These are phyloP conservation scores for Solanum neorickii DNA, from an alignment of 257 asterid species.

Conservation along the genomic window DNA sequence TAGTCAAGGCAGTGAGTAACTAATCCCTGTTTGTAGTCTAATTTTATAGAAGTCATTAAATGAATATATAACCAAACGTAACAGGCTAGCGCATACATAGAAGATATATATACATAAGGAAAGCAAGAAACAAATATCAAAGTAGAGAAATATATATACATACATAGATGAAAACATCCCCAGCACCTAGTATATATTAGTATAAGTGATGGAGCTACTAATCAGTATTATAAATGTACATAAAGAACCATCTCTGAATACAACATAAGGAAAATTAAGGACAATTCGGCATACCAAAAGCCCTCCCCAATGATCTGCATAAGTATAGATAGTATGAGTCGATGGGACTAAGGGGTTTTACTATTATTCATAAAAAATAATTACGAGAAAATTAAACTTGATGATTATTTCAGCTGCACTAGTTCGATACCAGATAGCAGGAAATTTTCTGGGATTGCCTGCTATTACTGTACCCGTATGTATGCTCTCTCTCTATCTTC, in stretches of 20 bases:
- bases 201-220: neutral
- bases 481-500: neutral
- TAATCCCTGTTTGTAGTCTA: neutral
- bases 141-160: too few relatives aligned
- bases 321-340: neutral
- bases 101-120: neutral
- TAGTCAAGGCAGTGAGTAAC: neutral
- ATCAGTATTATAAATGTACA: neutral
- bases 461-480: slow-evolving; percentile 83
- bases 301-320: neutral
- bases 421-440: slow-evolving; percentile 73
- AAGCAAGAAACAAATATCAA: neutral
- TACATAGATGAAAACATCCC: neutral
- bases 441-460: slow-evolving; percentile 88
- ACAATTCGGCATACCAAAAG: neutral
- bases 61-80: too few relatives aligned
- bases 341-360: neutral
- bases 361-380: too few relatives aligned
- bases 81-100: neutral
- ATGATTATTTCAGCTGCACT: slow-evolving; percentile 57
- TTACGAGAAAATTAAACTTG: neutral
- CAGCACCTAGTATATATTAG: neutral
- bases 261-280: neutral
- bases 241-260: neutral
- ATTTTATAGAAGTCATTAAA: neutral